Percentiles rank a stretch among this genome's conserved stretches.
Conservation (phyloP, 495 filamentous ascomycete species). For the Clavariopsis aquatica region DNA sequence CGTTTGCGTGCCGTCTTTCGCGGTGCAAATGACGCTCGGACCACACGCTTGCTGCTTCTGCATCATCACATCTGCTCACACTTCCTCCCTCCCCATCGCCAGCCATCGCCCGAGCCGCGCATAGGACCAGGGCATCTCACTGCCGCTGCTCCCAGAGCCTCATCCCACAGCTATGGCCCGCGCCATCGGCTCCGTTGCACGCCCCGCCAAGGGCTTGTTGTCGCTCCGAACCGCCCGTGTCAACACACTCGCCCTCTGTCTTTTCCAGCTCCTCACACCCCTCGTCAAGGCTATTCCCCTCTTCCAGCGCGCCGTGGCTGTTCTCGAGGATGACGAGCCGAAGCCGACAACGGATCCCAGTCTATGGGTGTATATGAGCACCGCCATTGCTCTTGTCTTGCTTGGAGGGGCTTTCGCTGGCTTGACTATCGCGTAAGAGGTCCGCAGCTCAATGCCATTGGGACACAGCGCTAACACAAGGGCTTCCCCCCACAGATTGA, state of each 20-base stretch:
- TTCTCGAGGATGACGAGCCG: constrained; percentile 39
- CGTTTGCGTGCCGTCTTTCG: not conserved
- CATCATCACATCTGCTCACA: not conserved
- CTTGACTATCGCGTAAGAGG: constrained; percentile 76
- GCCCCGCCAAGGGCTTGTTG: constrained; percentile 42
- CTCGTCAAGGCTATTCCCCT: constrained; percentile 37
- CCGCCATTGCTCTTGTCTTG: constrained; percentile 74
- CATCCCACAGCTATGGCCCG: constrained; percentile 16
- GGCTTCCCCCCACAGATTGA: constrained; percentile 51
- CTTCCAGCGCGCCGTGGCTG: constrained; percentile 12
- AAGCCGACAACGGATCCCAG: constrained; percentile 56
- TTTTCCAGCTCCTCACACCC: constrained; percentile 54
- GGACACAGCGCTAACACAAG: constrained; percentile 12
- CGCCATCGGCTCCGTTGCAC: constrained; percentile 16
- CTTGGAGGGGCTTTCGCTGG: constrained; percentile 94
- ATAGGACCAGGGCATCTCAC: too few relatives aligned
- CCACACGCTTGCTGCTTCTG: not conserved
- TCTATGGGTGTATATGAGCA: constrained; percentile 69
- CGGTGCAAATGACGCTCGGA: not conserved
- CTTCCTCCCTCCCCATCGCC: not conserved
- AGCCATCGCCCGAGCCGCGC: not conserved
- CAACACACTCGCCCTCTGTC: constrained; percentile 53
- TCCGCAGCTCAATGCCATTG: not conserved
- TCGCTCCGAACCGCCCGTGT: constrained; percentile 52
- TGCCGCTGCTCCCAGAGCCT: too few relatives aligned